Conservation (phyloP, 2,329 filamentous ascomycete species). For the Nothophoma quercina region DNA sequence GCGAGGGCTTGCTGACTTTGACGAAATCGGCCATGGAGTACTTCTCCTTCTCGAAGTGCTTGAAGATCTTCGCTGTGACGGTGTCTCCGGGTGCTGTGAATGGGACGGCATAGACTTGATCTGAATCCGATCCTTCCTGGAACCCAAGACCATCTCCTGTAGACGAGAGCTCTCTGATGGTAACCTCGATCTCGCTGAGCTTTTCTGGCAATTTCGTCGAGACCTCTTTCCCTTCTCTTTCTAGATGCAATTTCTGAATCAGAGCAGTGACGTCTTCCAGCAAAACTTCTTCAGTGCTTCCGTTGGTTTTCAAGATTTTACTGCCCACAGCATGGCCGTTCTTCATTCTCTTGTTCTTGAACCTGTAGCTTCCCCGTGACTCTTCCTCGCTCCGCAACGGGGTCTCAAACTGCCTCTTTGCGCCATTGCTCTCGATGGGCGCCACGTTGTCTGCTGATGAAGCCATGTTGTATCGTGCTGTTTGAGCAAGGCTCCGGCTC, state of each 20-base stretch:
- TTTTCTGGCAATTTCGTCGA: slow-evolving; percentile 63
- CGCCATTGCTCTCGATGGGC: slow-evolving; percentile 43
- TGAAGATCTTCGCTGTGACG: slow-evolving; percentile 79
- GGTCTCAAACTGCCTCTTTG: slow-evolving; percentile 44
- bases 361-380: slow-evolving; percentile 46
- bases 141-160: slow-evolving; percentile 90
- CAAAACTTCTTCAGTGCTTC: slow-evolving; percentile 59
- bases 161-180: slow-evolving; percentile 83
- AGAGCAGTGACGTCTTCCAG: slow-evolving; percentile 55
- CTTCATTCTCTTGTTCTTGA: slow-evolving; percentile 59
- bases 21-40: slow-evolving; percentile 86
- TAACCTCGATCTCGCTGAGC: slow-evolving; percentile 80
- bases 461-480: slow-evolving; percentile 40
- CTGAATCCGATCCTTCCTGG: slow-evolving; percentile 65
- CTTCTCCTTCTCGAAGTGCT: slow-evolving; percentile 69
- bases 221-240: slow-evolving; percentile 24
- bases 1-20: slow-evolving; percentile 75
- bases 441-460: slow-evolving; percentile 42
- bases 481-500: slow-evolving; percentile 23
- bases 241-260: slow-evolving; percentile 46
- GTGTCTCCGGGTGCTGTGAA: slow-evolving; percentile 88
- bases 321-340: slow-evolving; percentile 48
- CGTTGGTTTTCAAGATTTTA: slow-evolving; percentile 50
- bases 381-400: slow-evolving; percentile 44
- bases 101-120: slow-evolving; percentile 83